Evolutionary conservation across 148 eudicot species (phyloP), one percentile per base, ranked within the genome.

Genomic region (Polygonum aviculare): DNA sequence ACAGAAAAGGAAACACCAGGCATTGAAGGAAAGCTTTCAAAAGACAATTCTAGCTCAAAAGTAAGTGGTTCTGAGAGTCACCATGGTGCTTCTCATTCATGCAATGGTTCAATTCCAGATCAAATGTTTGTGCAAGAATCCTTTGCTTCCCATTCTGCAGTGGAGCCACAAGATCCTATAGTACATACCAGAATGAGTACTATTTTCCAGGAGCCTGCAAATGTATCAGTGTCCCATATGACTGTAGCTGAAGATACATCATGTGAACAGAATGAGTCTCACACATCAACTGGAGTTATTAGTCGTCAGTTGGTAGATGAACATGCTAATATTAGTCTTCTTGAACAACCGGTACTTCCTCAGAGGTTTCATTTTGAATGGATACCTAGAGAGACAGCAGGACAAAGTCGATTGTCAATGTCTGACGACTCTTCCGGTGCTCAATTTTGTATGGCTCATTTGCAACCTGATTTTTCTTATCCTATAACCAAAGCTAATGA

Each of bases 351-450:
- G 55, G 79, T 82, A 44, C 85, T 86, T 82, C 83, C 89, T 50
- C 90, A 83, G 81, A 90, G 96, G 89, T 92, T 84, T 82, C 80
- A 83, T 69, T 91, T 95, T 60, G 91, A 88, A 78, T 84, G 93
- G 79, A 81, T 85, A 77, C 98, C 98, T 1, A 86, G 97, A 65
- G 96, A 87, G 84, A 90, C 89, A 79, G 90, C 82, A 70, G 94
- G 84, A 79, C 89, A 85, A 65, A 87, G 74, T 82, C 79, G 97
- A 83, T 83, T 92, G 75, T 89, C 98, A 45, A 95, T 90, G 79
- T 95, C 98, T 22, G 98, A 95, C 69, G 98, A 95, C 81, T 90
- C 93, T 2, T 90, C 84, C 50, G 81, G 79, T 83, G 77, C 98
- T 51, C 92, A 90, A 83, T 86, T 89, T 81, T 81, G 88, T 48